These are phyloP conservation scores for Dryas integrifolia DNA, from an alignment of 331 rosid species.

Conservation along the genomic window DNA sequence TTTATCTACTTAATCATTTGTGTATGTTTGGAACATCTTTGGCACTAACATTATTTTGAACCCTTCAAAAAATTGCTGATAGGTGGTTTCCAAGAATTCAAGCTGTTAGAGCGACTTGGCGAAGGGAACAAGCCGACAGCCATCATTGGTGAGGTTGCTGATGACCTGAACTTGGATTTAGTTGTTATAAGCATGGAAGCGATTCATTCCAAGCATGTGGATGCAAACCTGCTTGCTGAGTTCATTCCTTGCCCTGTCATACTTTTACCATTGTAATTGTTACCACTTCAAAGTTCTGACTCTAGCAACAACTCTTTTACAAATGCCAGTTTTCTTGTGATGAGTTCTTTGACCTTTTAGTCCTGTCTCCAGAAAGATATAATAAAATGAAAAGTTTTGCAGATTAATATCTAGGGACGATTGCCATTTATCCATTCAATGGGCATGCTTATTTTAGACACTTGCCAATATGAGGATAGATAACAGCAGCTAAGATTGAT, in stretches of 20 bases:
- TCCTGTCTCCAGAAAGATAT: neutral
- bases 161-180: constrained; percentile 83
- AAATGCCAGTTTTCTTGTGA: constrained; percentile 14
- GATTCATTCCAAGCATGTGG: constrained; percentile 86
- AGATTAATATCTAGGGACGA: neutral
- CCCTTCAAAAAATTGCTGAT: constrained; percentile 12
- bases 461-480: neutral
- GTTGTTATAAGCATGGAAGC: constrained; percentile 95
- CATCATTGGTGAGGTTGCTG: constrained; percentile 90
- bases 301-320: neutral
- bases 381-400: neutral
- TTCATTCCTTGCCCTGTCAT: constrained; percentile 90
- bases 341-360: constrained; percentile 5
- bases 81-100: constrained; percentile 83
- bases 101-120: constrained; percentile 72
- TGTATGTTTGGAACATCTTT: neutral
- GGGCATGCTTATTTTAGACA: neutral
- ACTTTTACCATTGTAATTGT: constrained; percentile 65
- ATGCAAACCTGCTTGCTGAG: constrained; percentile 89
- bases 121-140: constrained; percentile 86
- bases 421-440: neutral
- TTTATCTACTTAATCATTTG: neutral
- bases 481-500: neutral
- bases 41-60: constrained; percentile 2
- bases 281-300: constrained; percentile 1